Base-by-base conservation (phyloP, 306 rosid genomes). In the Fragaria ananassa region DNA sequence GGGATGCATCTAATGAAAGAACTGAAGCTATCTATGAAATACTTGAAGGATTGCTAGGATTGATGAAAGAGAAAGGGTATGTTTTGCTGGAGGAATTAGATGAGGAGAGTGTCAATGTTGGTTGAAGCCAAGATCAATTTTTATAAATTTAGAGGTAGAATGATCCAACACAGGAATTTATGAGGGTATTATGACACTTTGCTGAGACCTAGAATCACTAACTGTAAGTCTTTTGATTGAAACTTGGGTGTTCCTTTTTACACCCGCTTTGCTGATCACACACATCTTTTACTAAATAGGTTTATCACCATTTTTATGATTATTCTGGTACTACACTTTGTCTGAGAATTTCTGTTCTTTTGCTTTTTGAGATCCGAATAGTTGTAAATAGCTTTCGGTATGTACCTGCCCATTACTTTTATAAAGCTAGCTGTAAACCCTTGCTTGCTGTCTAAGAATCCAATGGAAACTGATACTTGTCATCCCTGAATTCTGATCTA, bases 11-110 rank as follows among this genome's bases (percentile, higher is more conserved):
- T 27, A 85, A 81, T 79, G 85, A 39, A 72, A 86, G 81, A 79
- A 78, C 80, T 53, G 82, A 80, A 63, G 92, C 85, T 82, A 83
- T 91, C 54, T 86, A 85, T 62, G 72, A 86, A 68, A 61, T 76
- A 82, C 80, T 89, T 79, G 87, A 88, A 63, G 90, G 88, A 25
- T 86, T 88, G 83, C 71, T 85, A 76, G 83, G 87, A 62, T 80
- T 85, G 84, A 83, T 87, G 89, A 88, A 87, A 76, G 92, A 81
- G 74, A 87, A 85, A 74, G 90, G 86, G 37, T 85, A 79, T 68
- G 10, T 57, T 65, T 46, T 87, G 76, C 88, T 44, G 80, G 81
- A 78, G 27, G 90, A 79, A 74, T 72, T 88, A 47, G 87, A 87
- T 82, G 88, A 66, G 46, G 84, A 83, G 68, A 79, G 71, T 81